Evolutionary conservation across 225 moss, liverwort and hornwort genomes (phyloP), one percentile per base, ranked within the genome.

Genomic region (Straminergon stramineum): DNA sequence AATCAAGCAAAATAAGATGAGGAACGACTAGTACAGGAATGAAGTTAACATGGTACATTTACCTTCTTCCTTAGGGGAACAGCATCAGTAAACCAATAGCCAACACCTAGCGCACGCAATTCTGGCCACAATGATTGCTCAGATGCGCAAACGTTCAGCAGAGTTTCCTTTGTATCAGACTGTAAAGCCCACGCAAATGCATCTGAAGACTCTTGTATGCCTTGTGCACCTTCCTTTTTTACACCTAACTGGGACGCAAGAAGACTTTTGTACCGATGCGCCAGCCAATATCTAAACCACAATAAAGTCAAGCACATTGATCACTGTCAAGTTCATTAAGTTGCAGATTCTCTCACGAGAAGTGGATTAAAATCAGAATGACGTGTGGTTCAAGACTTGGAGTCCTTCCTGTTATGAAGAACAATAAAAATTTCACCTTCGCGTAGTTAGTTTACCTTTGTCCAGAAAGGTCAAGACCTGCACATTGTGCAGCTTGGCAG

Each of bases 141-240:
- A 61, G 94, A 91, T 63, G 95, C 92, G 85, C 97, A 97, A 30
- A 97, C 78, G 87, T 95, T 93, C 84, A 97, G 81, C 87, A 99
- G 64, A 74, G 91, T 95, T 82, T 97, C 96, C 82, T 97, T 99
- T 43, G 95, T 92, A 81, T 97, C 99, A 84, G 99, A 97, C 79
- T 97, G 99, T 81, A 97, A 92, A 75, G 99, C 99, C 99, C 99
- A 99, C 41, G 99, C 97, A 91, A 99, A 91, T 51, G 95, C 96
- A 87, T 95, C 95, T 77, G 99, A 97, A 65, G 95, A 91, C 84
- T 97, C 92, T 71, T 87, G 77, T 55, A 90, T 83, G 78, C 89
- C 90, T 89, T 82, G 85, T 39, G 73, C 84, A 83, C 83, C 91
- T 63, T 87, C 88, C 73, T 85, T 91, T 82, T 82, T 87, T 75